These are phyloP conservation scores for Mitragyna speciosa DNA, from an alignment of 257 asterid genomes.

Conservation along the genomic window DNA sequence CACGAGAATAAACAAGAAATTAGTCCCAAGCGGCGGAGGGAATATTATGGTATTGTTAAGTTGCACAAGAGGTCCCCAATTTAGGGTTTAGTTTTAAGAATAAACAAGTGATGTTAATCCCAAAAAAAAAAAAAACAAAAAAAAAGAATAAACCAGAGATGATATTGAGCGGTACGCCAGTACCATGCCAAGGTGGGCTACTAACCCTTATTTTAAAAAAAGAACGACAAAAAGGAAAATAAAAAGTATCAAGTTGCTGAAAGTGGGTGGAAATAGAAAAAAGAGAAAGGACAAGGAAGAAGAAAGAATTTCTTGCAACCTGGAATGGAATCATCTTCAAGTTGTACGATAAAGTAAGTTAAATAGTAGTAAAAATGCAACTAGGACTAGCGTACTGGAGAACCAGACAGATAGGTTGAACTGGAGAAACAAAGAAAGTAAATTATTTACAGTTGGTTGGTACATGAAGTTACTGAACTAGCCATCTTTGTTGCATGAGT, in stretches of 20 bases:
- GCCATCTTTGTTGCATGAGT: neutral
- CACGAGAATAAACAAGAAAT: neutral
- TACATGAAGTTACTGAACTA: neutral
- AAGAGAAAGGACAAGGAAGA: slow-evolving; percentile 12
- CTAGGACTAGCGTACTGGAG: neutral
- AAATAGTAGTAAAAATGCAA: slow-evolving; percentile 5
- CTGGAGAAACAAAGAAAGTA: neutral
- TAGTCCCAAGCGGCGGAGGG: neutral
- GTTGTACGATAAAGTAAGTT: slow-evolving; percentile 13
- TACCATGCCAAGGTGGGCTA: neutral
- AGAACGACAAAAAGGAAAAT: slow-evolving; percentile 2
- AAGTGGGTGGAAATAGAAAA: slow-evolving; percentile 33
- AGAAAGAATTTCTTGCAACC: slow-evolving; percentile 19
- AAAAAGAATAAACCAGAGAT: slow-evolving; percentile 14
- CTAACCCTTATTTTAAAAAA: neutral
- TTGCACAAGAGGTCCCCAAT: slow-evolving; percentile 9
- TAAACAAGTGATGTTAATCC: slow-evolving; percentile 1
- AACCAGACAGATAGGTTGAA: neutral
- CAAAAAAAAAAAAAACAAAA: no score
- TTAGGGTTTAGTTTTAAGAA: slow-evolving; percentile 27
- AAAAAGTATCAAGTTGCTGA: slow-evolving; percentile 35
- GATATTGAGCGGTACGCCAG: neutral
- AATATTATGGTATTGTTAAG: slow-evolving; percentile 27
- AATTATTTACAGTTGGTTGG: neutral
- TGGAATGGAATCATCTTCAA: slow-evolving; percentile 11